Evolutionary conservation across 2,329 filamentous ascomycete species (phyloP).

Genomic region (Pyrenophora seminiperda): DNA sequence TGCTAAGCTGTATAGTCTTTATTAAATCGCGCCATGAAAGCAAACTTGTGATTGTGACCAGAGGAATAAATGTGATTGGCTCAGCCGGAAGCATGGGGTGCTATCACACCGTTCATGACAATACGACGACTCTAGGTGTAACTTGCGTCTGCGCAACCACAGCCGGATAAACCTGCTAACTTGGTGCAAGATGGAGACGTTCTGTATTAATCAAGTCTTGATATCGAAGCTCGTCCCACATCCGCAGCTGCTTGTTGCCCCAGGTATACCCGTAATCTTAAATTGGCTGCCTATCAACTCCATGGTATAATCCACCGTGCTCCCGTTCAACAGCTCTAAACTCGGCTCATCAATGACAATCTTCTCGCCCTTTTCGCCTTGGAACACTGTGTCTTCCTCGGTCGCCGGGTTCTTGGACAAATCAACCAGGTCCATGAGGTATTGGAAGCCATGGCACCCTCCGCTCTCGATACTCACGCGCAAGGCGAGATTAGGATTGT

Average conservation of each 20-base stretch:
- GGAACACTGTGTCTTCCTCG: conserved; percentile 88
- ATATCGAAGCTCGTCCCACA: conserved; percentile 98
- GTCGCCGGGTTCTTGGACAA: conserved; percentile 54
- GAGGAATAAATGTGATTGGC: too few species aligned
- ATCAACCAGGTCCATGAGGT: conserved; percentile 84
- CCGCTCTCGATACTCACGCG: conserved; percentile 91
- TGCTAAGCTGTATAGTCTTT: too few species aligned
- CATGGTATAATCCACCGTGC: conserved; percentile 94
- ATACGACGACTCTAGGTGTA: not conserved
- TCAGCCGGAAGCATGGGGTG: too few species aligned
- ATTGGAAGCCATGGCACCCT: conserved; percentile 97
- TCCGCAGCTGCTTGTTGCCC: conserved; percentile 90
- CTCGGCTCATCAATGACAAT: conserved; percentile 88
- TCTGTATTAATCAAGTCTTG: conserved; percentile 53
- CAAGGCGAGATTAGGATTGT: conserved; percentile 81
- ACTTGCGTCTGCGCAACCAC: not conserved
- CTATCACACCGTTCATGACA: too few species aligned
- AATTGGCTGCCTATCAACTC: conserved; percentile 95
- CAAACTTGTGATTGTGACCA: too few species aligned
- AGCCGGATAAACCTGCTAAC: not conserved
- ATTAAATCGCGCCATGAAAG: too few species aligned
- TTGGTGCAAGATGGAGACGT: not conserved
- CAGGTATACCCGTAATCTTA: conserved; percentile 92
- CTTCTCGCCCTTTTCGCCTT: conserved; percentile 70
- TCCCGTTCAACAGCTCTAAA: conserved; percentile 85